Conservation (phyloP, 2,329 filamentous ascomycete genomes). For the Beauveria rudraprayagi region DNA sequence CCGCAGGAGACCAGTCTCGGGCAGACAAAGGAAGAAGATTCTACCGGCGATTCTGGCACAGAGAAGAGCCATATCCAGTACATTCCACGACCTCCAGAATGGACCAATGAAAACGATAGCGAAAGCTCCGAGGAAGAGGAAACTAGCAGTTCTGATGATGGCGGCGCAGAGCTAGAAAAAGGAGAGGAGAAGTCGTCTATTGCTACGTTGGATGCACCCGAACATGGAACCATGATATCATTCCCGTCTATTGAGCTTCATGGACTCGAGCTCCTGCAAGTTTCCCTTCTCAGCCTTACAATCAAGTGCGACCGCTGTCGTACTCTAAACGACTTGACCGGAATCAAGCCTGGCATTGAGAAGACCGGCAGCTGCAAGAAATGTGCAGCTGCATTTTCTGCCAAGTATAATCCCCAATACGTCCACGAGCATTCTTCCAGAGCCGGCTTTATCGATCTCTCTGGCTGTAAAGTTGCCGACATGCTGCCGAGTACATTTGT, state of each 20-base stretch:
- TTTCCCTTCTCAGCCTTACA: slow-evolving; percentile 58
- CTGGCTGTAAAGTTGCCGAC: slow-evolving; percentile 66
- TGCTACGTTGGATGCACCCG: slow-evolving; percentile 28
- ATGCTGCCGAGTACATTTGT: slow-evolving; percentile 73
- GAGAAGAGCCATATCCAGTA: slow-evolving; percentile 60
- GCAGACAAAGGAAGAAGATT: slow-evolving; percentile 2
- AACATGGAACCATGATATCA: slow-evolving; percentile 67
- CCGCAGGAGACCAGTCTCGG: slow-evolving; percentile 11
- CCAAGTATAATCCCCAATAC: slow-evolving; percentile 56
- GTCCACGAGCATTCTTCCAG: slow-evolving; percentile 67
- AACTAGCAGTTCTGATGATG: slow-evolving; percentile 36
- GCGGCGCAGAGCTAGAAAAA: slow-evolving; percentile 32
- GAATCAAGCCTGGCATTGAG: slow-evolving; percentile 48
- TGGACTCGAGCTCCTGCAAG: slow-evolving; percentile 66
- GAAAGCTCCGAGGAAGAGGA: slow-evolving; percentile 37
- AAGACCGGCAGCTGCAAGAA: slow-evolving; percentile 50
- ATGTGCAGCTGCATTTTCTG: slow-evolving; percentile 44
- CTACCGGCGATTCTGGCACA: slow-evolving; percentile 19
- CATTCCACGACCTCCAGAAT: slow-evolving; percentile 72
- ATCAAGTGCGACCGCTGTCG: slow-evolving; percentile 77
- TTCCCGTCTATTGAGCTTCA: slow-evolving; percentile 72
- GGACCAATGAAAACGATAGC: slow-evolving; percentile 42
- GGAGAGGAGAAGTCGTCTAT: slow-evolving; percentile 16
- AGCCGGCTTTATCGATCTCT: slow-evolving; percentile 70
- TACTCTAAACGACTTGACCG: slow-evolving; percentile 60